Percentiles rank a stretch among this genome's conserved stretches.
phyloP scores from a whole-genome alignment of 805 yeast species.

The Kodamaea sagamina region DNA sequence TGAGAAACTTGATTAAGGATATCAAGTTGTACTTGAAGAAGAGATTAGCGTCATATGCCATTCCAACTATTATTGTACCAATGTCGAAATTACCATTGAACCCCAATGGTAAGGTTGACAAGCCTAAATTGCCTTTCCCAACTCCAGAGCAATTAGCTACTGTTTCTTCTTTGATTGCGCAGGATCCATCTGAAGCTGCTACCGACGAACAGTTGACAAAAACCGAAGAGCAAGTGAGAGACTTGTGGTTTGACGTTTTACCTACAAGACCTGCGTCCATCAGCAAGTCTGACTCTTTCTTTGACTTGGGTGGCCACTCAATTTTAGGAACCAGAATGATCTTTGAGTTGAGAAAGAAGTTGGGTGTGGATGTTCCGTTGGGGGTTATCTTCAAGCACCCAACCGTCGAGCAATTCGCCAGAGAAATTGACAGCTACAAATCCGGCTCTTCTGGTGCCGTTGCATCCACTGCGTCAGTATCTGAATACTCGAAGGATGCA shows the following conservation, averaged over 20 bases:
- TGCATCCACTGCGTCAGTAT: conserved; percentile 33
- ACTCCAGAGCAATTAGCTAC: conserved; percentile 79
- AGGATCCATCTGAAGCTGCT: conserved; percentile 32
- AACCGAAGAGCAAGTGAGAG: conserved; percentile 68
- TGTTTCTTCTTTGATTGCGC: conserved; percentile 59
- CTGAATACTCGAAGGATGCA: conserved; percentile 73
- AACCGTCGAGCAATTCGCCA: conserved; percentile 76
- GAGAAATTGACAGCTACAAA: conserved; percentile 61
- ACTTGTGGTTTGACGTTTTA: conserved; percentile 81
- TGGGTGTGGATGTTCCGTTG: conserved; percentile 80
- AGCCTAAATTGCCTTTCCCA: conserved; percentile 95
- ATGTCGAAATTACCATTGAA: conserved; percentile 84
- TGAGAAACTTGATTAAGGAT: conserved; percentile 74
- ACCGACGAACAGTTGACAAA: conserved; percentile 49
- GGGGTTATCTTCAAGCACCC: conserved; percentile 91
- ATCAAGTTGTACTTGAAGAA: conserved; percentile 76
- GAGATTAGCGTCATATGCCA: conserved; percentile 89
- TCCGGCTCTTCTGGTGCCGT: conserved; percentile 45
- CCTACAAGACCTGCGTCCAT: conserved; percentile 83
- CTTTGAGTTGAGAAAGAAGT: conserved; percentile 78
- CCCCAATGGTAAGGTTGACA: conserved; percentile 98
- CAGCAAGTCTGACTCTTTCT: conserved; percentile 82
- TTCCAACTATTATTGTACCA: conserved; percentile 90
- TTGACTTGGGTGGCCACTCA: conserved; percentile 97
- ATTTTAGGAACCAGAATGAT: conserved; percentile 97